These are phyloP conservation scores for Aspergillus latus DNA, from an alignment of 2,329 filamentous ascomycete genomes.

Conservation along the genomic window DNA sequence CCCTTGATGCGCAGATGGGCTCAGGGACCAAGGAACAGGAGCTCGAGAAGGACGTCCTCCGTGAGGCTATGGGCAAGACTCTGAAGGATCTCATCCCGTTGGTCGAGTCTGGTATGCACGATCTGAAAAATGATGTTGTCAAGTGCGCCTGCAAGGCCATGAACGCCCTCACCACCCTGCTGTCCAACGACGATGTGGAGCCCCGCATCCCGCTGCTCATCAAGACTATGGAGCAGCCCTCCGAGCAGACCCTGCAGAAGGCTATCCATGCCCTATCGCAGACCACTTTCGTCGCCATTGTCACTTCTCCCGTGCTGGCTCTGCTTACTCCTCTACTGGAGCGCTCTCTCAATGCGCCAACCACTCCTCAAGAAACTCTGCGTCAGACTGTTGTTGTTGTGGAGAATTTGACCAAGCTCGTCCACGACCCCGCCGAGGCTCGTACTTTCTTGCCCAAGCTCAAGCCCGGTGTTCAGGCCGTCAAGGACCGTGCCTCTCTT, in stretches of 20 bases:
- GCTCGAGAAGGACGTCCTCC: conserved; percentile 80
- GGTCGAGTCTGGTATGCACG: conserved; percentile 92
- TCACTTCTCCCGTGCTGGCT: conserved; percentile 92
- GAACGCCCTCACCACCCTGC: conserved; percentile 81
- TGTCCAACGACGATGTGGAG: conserved; percentile 95
- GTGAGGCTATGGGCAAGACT: conserved; percentile 78
- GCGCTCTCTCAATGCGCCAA: conserved; percentile 86
- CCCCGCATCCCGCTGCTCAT: conserved; percentile 89
- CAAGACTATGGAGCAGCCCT: conserved; percentile 93
- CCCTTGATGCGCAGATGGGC: conserved; percentile 86
- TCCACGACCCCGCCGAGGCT: conserved; percentile 93
- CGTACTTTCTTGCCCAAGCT: conserved; percentile 93
- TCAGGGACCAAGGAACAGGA: conserved; percentile 83
- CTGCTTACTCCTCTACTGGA: conserved; percentile 93
- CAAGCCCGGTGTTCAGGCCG: conserved; percentile 86
- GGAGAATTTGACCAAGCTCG: conserved; percentile 96
- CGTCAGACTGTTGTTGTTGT: conserved; percentile 95
- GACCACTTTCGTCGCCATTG: conserved; percentile 96
- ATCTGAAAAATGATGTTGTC: conserved; percentile 78
- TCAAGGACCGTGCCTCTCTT: conserved; percentile 82
- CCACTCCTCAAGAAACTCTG: conserved; percentile 88
- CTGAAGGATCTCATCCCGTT: conserved; percentile 85
- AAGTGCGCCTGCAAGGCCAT: conserved; percentile 93
- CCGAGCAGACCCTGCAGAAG: conserved; percentile 82
- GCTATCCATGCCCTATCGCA: conserved; percentile 95